Evolutionary conservation across 2,329 filamentous ascomycete species (phyloP).

Genomic region (Colletotrichum costaricense): DNA sequence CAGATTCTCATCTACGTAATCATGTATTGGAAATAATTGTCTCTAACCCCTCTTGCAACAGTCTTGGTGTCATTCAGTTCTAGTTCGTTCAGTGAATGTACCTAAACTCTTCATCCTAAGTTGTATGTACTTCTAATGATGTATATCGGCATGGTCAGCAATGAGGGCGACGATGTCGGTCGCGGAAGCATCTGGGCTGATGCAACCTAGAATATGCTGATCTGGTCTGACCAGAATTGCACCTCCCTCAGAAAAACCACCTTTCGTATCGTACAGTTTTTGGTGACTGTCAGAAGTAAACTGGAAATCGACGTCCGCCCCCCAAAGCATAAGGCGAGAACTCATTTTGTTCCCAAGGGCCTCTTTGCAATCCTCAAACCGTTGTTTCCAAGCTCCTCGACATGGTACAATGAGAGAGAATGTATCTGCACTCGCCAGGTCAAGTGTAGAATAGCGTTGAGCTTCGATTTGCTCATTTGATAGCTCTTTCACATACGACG

Average conservation of each 20-base stretch:
- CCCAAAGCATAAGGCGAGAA: background rate
- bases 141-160: background rate
- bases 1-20: background rate
- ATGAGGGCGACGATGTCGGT: background rate
- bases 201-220: constrained; percentile 47
- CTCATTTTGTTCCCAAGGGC: background rate
- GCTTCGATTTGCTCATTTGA: constrained; percentile 38
- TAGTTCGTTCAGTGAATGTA: background rate
- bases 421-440: constrained; percentile 41
- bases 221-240: constrained; percentile 50
- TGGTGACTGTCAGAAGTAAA: constrained; percentile 6
- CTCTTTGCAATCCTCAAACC: background rate
- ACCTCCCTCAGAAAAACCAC: constrained; percentile 39
- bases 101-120: background rate
- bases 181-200: constrained; percentile 1
- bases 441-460: constrained; percentile 48
- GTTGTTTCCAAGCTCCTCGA: background rate
- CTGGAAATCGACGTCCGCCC: background rate
- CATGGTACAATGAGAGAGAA: constrained; percentile 13
- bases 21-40: background rate
- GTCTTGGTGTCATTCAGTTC: background rate
- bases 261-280: constrained; percentile 37
- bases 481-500: constrained; percentile 48
- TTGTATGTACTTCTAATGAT: background rate
- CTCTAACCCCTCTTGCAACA: background rate